Base-by-base conservation (phyloP, 495 filamentous ascomycete genomes). In the Chaetomium fimeti region DNA sequence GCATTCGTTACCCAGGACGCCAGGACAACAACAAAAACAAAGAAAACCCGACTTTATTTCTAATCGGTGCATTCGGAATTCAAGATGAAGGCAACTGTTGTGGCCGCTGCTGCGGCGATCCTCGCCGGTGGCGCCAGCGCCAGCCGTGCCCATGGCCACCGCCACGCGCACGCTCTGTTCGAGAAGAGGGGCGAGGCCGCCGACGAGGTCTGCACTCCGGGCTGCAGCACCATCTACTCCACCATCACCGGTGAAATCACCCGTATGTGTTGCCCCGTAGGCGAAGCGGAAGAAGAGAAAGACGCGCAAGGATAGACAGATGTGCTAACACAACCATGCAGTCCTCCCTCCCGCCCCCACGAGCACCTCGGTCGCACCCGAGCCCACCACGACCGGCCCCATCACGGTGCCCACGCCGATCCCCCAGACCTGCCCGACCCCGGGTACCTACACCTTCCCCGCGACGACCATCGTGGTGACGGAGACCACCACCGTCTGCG, bases 361-460 rank as follows among this genome's bases (percentile, higher is more conserved):
- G 56, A 68, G 68, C 56, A 67, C 67, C 40, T 45, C 57, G 24
- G 38, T 45, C 18, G 38, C 18, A n/a, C 59, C 51, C 54, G 57
- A 65, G 24, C 67, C 66, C 51, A 61, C 61, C 28, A 63, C 74
- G 25, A 65, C 73, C 8, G 73, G 70, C 24, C 69, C 77, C 43
- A 69, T 72, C 48, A 70, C 76, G 58, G 79, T 91, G 60, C 90
- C 91, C 25, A 90, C 89, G 22, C 81, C 85, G 36, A 79, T 82
- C 56, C 79, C 88, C 32, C 87, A 88, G 76, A 86, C 81, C 57
- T 90, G 84, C 85, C 77, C 85, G 43, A 87, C 85, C 25, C 85
- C 90, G 60, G 90, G 90, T 75, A 82, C 80, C 66, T 93, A 91
- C 83, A 92, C 90, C 68, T 86, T 93, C 81, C 88, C 90, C 53